Evolutionary conservation across 441 rosid genomes (phyloP).

Genomic region (Aquilaria agallochum): DNA sequence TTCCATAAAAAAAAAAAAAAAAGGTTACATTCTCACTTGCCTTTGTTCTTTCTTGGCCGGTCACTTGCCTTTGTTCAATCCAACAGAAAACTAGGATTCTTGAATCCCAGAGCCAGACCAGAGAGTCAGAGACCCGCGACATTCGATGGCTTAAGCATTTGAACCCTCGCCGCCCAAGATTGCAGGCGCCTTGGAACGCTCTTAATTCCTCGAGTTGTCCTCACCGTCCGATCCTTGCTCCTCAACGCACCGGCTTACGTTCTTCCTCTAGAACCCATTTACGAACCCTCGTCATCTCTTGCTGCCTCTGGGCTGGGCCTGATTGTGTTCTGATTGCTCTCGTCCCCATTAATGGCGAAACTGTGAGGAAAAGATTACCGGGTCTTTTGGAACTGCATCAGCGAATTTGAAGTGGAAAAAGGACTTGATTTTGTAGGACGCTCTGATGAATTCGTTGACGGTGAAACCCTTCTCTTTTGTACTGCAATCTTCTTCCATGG

Average conservation of each 20-base stretch:
- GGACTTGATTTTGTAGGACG: not conserved
- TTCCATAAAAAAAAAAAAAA: too few relatives aligned
- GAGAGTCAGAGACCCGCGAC: too few relatives aligned
- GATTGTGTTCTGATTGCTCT: not conserved
- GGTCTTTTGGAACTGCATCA: not conserved
- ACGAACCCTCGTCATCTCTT: constrained; percentile 23
- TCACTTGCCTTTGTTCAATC: too few relatives aligned
- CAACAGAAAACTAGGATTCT: too few relatives aligned
- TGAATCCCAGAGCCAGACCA: too few relatives aligned
- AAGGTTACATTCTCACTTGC: too few relatives aligned
- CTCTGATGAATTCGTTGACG: constrained; percentile 49
- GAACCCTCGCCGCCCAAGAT: too few relatives aligned
- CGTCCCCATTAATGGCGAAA: constrained; percentile 8
- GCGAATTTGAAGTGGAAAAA: too few relatives aligned
- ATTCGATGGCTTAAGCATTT: too few relatives aligned
- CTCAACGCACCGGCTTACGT: constrained; percentile 6
- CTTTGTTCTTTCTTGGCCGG: too few relatives aligned
- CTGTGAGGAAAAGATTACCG: not conserved
- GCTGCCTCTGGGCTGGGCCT: not conserved
- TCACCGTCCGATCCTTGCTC: not conserved
- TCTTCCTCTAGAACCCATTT: constrained; percentile 7
- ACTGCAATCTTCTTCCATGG: constrained; percentile 29
- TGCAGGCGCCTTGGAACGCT: too few relatives aligned
- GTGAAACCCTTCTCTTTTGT: constrained; percentile 31
- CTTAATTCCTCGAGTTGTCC: too few relatives aligned